phyloP scores from a whole-genome alignment of 2,329 filamentous ascomycete species.

The Fusarium marasasianum region DNA sequence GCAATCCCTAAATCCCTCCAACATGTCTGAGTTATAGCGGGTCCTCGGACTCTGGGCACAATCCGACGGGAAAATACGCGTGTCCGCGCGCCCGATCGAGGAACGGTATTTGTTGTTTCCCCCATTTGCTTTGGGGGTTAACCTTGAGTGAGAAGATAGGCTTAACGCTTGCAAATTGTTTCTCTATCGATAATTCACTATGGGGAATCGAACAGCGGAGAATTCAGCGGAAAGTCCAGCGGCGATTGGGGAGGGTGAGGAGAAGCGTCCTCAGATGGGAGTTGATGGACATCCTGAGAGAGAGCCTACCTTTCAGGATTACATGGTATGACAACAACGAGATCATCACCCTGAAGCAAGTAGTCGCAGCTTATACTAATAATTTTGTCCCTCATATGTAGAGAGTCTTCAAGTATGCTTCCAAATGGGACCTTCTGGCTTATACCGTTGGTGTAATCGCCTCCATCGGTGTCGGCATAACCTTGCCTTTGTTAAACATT shows the following conservation, averaged over 20 bases:
- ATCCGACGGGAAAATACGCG: not conserved
- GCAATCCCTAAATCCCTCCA: not conserved
- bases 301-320: not conserved
- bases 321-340: not conserved
- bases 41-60: not conserved
- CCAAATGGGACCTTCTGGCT: not conserved
- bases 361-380: not conserved
- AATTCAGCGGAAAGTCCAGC: not conserved
- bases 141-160: not conserved
- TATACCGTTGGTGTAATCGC: not conserved
- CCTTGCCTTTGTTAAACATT: constrained; percentile 48
- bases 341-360: not conserved
- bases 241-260: not conserved
- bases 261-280: not conserved
- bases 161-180: not conserved
- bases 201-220: not conserved
- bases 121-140: not conserved
- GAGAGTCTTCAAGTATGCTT: constrained; percentile 1
- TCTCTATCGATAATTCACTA: not conserved
- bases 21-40: not conserved
- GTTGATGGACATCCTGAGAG: not conserved
- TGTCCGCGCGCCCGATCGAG: not conserved
- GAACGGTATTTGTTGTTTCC: not conserved
- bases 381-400: fast-evolving
- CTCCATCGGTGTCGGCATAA: constrained; percentile 6